phyloP scores from a whole-genome alignment of 768 basidiomycete species.

The Hysterangium stoloniferum region DNA sequence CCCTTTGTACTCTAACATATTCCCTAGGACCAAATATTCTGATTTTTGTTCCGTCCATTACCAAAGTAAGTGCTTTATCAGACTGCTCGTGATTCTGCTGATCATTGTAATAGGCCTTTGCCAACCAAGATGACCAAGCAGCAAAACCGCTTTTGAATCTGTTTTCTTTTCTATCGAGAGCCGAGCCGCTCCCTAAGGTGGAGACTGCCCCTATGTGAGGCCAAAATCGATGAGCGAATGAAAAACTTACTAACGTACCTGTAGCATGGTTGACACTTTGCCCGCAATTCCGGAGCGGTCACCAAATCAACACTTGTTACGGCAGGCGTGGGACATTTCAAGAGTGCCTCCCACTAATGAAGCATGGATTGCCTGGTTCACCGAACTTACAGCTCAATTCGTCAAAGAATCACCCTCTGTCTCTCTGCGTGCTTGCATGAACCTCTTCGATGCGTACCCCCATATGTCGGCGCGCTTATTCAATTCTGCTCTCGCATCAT shows the following conservation, averaged over 20 bases:
- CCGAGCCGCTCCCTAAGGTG: conserved; percentile 57
- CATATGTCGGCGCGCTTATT: conserved; percentile 40
- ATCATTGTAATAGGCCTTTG: conserved; percentile 8
- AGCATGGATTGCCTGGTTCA: conserved; percentile 42
- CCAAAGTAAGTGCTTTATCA: not conserved
- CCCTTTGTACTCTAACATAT: not conserved
- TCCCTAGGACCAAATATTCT: not conserved
- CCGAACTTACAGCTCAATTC: conserved; percentile 33
- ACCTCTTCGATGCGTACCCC: conserved; percentile 33
- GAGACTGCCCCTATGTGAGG: not conserved
- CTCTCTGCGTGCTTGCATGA: conserved; percentile 37
- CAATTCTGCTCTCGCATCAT: conserved; percentile 44
- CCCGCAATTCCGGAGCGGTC: conserved; percentile 30
- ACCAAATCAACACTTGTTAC: conserved; percentile 40
- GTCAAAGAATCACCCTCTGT: conserved; percentile 42
- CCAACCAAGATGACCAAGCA: conserved; percentile 23
- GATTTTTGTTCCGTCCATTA: not conserved
- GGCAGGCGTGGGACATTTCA: conserved; percentile 36
- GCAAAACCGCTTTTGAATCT: conserved; percentile 69
- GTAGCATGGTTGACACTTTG: not conserved
- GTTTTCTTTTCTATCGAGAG: conserved; percentile 73
- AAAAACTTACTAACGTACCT: conserved; percentile 47
- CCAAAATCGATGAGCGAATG: too few relatives aligned
- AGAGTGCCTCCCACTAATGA: conserved; percentile 24
- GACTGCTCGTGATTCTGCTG: not conserved